Evolutionary conservation across 2,329 filamentous ascomycete species (phyloP).

Genomic region (Alternaria longipes): DNA sequence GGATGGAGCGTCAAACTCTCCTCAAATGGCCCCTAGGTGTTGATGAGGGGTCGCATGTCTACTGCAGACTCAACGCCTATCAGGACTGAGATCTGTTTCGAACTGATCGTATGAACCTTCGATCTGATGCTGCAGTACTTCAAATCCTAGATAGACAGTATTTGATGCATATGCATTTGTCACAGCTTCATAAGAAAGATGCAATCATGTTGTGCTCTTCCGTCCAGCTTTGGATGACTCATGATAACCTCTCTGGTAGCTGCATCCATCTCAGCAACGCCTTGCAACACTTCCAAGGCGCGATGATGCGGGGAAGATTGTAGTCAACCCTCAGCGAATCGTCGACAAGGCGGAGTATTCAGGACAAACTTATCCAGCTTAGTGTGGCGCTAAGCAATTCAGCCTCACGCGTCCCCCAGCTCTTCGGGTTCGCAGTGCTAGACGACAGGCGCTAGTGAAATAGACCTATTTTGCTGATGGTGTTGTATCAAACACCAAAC

Average conservation of each 20-base stretch:
- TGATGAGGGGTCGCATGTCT: not conserved
- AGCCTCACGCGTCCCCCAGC: slow-evolving; percentile 18
- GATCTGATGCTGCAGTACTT: too few relatives aligned
- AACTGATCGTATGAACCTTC: not conserved
- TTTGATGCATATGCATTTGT: too few relatives aligned
- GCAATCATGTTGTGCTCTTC: too few relatives aligned
- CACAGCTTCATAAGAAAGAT: too few relatives aligned
- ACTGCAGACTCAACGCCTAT: not conserved
- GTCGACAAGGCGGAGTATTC: not conserved
- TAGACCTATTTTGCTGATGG: slow-evolving; percentile 20
- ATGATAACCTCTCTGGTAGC: not conserved
- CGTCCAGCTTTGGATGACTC: not conserved
- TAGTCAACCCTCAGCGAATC: not conserved
- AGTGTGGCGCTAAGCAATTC: slow-evolving; percentile 12
- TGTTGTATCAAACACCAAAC: slow-evolving; percentile 5
- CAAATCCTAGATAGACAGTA: too few relatives aligned
- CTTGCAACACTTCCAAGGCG: not conserved
- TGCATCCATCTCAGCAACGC: not conserved
- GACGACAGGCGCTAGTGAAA: slow-evolving; percentile 14
- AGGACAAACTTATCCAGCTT: not conserved
- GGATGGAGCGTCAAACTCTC: not conserved
- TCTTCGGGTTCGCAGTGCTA: slow-evolving; percentile 12
- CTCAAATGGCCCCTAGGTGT: not conserved
- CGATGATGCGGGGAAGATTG: not conserved
- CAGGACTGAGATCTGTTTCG: not conserved